phyloP scores from a whole-genome alignment of 1,284 basidiomycete species.

The Ceratobasidium sp. region DNA sequence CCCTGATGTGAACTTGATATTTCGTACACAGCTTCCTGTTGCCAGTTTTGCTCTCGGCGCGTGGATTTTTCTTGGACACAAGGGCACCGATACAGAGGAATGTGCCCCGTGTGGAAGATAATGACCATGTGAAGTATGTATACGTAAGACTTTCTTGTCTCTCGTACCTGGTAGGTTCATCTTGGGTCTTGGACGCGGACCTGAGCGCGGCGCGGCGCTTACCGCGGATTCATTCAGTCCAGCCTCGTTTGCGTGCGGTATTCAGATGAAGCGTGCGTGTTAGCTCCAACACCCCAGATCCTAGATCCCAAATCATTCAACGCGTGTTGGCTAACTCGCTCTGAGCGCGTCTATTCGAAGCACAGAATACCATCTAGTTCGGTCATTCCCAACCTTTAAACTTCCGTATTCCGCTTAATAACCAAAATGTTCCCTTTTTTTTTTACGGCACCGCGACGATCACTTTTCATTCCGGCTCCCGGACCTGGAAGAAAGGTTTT shows the following conservation, averaged over 20 bases:
- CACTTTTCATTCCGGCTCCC: slow-evolving; percentile 21
- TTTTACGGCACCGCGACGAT: not conserved
- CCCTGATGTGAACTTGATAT: not conserved
- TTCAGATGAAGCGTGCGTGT: not conserved
- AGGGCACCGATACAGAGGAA: not conserved
- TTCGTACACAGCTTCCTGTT: not conserved
- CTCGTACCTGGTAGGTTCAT: too few relatives aligned
- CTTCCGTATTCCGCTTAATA: not conserved
- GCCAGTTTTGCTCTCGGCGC: not conserved
- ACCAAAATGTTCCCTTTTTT: not conserved
- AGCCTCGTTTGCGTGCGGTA: not conserved
- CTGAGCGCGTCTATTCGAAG: slow-evolving; percentile 20
- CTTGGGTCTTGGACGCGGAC: not conserved
- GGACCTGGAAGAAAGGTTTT: not conserved
- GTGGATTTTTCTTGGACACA: not conserved
- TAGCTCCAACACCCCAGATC: not conserved
- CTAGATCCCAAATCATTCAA: not conserved
- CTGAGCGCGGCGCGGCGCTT: too few relatives aligned
- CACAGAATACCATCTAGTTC: not conserved
- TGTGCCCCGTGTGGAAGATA: not conserved
- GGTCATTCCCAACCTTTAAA: not conserved
- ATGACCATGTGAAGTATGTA: not conserved
- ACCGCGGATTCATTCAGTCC: not conserved
- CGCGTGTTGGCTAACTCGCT: not conserved
- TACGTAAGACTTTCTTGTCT: not conserved